Base-by-base conservation (phyloP, 768 basidiomycete genomes). In the Termitomyces titanicus region DNA sequence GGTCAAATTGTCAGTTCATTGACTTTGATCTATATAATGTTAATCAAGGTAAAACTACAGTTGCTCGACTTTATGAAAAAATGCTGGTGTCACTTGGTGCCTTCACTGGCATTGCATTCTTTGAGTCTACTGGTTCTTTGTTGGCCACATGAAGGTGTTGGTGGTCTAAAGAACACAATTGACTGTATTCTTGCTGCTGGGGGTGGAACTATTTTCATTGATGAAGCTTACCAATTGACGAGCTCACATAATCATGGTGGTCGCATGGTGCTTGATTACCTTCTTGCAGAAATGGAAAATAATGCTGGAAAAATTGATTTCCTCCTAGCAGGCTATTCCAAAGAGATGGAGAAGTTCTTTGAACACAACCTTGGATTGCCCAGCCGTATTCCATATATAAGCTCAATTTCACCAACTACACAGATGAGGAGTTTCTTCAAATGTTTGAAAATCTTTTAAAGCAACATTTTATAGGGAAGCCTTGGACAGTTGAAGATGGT, bases 271-370 rank as follows among this genome's bases (percentile, higher is more conserved):
- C 74, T 88, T 3, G 85, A 88, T 57, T 87, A 81, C 62, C 73
- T 88, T 0, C 74, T 88, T 1, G 84, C 86, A 0, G 86, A 88
- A 64, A 88, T 88, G 83, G 85, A 88, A 61, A 87, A 88, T 62
- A 74, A 78, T 29, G 73, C 82, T 3, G 87, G 84, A 11, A 80
- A 71, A 8, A 59, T 87, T 5, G 82, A 86, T 12, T 88, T 88
- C 68, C 80, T 88, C 52, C 71, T 88, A 1, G 86, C 87, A 0
- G 86, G 86, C 3, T 88, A 88, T 64, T 79, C 71, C 65, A 83
- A 79, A 51, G 73, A 88, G 65, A 88, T 88, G 87, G 86, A 88
- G 59, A 81, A 76, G 43, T 88, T 88, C 70, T 88, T 88, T 57
- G 85, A 87, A 54, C 85, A 86, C 56, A 88, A 88, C 61, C 85